Evolutionary conservation across 2,329 filamentous ascomycete species (phyloP), one percentile per base, ranked within the genome.

Genomic region (Colletotrichum gloeosporioides): DNA sequence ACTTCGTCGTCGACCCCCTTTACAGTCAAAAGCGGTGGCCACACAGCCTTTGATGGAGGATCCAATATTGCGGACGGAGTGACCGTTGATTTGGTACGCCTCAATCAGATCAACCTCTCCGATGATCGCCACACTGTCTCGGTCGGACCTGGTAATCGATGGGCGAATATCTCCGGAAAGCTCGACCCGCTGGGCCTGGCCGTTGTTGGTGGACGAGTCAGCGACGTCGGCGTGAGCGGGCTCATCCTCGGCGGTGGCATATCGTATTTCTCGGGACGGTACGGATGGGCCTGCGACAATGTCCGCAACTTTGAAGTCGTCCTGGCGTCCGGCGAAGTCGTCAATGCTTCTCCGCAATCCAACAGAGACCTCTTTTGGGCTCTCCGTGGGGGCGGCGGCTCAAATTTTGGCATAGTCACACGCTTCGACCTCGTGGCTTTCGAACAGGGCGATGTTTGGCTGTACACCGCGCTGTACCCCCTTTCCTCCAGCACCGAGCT

Each of bases 11-110:
- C 22, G 9, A 78, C 76, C 68, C 79, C 78, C 1, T 92, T 92
- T 80, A 86, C 89, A 4, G 85, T 89, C 75, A 88, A 88, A 49
- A 84, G 85, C 61, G 89, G 90, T n/a, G 90, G 90, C 1, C 90
- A 91, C 81, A 86, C 85, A 3, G 83, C 87, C 4, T 89, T 88
- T 75, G 81, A 84, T 0, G 86, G 84, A 6, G 83, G 84, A 3
- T 87, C 87, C 8, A 91, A 85, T 78, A 84, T 84, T 72, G 78
- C 82, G 7, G 78, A 78, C 16, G 85, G 87, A 16, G 80, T 89
- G 6, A 85, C 85, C 5, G 82, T 91, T 68, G 86, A 88, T 74
- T 79, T 90, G n/a, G 80, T 81, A 10, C 78, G 79, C 6, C 81
- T 91, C 12, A 85, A 86, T 69, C 59, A 79, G 10, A 79, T 88